Evolutionary conservation across 257 asterid species (phyloP).

Genomic region (Haberlea rhodopensis): DNA sequence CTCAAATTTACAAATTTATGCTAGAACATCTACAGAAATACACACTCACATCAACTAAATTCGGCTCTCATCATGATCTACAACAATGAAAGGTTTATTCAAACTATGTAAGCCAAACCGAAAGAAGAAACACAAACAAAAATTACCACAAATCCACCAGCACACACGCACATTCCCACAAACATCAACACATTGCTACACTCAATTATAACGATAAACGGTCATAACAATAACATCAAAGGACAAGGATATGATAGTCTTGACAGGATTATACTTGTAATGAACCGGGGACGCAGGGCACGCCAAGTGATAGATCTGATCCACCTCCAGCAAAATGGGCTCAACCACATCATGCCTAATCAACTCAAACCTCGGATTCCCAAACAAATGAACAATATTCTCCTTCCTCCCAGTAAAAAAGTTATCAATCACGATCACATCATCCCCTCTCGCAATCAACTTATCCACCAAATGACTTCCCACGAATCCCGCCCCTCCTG

Average conservation of each 20-base stretch:
- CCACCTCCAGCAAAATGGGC: conserved; percentile 75
- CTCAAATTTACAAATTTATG: neutral
- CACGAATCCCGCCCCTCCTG: conserved; percentile 79
- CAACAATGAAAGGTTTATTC: conserved; percentile 1
- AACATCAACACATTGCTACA: neutral
- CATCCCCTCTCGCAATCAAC: conserved; percentile 68
- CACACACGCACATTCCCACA: neutral
- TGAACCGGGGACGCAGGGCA: conserved; percentile 81
- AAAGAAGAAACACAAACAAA: conserved; percentile 3
- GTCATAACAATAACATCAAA: conserved; percentile 41
- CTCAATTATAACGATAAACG: neutral
- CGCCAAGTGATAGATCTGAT: conserved; percentile 78
- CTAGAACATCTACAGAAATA: neutral
- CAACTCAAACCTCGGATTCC: conserved; percentile 67
- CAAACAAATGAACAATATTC: conserved; percentile 68
- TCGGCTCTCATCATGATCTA: neutral
- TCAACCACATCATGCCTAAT: conserved; percentile 77
- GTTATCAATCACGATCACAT: conserved; percentile 72
- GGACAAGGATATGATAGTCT: conserved; percentile 73
- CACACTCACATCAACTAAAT: conserved; percentile 4
- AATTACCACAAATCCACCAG: neutral
- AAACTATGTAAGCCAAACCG: neutral
- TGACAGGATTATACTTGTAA: conserved; percentile 70
- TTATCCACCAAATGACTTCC: conserved; percentile 84
- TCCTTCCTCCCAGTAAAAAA: conserved; percentile 76